These are phyloP conservation scores for Mycena pura DNA, from an alignment of 768 basidiomycete species.

Conservation along the genomic window DNA sequence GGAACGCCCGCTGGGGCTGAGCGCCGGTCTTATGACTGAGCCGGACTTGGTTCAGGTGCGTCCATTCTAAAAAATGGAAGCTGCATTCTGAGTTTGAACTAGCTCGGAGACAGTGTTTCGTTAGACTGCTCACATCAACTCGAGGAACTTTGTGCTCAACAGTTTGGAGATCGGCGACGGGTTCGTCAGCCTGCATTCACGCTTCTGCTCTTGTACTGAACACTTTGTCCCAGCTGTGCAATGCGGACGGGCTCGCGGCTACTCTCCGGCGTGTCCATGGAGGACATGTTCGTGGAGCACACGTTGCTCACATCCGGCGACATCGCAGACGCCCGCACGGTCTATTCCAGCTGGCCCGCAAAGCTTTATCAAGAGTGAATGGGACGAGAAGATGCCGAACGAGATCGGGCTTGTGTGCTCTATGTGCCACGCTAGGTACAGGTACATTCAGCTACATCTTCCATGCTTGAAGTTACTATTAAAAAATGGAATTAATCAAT, in stretches of 20 bases:
- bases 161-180: slow-evolving; percentile 47
- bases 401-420: slow-evolving; percentile 33
- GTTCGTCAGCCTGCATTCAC: slow-evolving; percentile 21
- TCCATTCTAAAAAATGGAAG: background rate
- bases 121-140: slow-evolving; percentile 55
- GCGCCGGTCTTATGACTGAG: slow-evolving; percentile 53
- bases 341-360: slow-evolving; percentile 54
- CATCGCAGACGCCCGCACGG: slow-evolving; percentile 45
- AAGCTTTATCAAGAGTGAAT: slow-evolving; percentile 31
- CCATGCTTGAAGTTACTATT: too few relatives aligned
- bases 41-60: slow-evolving; percentile 51
- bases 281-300: slow-evolving; percentile 55
- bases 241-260: slow-evolving; percentile 53
- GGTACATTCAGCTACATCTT: too few relatives aligned
- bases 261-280: slow-evolving; percentile 57
- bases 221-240: slow-evolving; percentile 39
- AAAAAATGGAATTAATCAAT: too few relatives aligned
- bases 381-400: slow-evolving; percentile 16
- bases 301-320: slow-evolving; percentile 54
- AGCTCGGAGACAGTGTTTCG: slow-evolving; percentile 51
- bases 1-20: slow-evolving; percentile 50
- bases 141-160: slow-evolving; percentile 51
- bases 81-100: background rate
- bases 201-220: background rate
- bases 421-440: slow-evolving; percentile 33